A percentile compares a stretch with the other conserved stretches of the same genome.
phyloP scores from a whole-genome alignment of 331 rosid genomes.

The Ulmus americana region DNA sequence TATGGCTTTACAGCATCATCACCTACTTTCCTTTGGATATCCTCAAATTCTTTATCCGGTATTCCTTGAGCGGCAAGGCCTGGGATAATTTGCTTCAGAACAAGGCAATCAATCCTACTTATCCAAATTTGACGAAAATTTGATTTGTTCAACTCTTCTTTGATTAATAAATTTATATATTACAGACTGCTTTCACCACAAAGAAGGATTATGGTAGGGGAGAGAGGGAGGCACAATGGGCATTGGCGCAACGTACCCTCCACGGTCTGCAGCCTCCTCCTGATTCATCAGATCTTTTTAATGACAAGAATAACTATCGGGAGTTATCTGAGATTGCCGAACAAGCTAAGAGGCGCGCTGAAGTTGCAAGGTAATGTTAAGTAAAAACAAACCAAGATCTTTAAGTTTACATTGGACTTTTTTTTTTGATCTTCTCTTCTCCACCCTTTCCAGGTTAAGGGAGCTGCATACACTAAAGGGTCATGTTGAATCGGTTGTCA shows the following conservation, averaged over 20 bases:
- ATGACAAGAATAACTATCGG: conserved; percentile 45
- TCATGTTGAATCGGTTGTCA: conserved; percentile 66
- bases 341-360: conserved; percentile 36
- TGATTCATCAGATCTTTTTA: conserved; percentile 31
- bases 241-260: conserved; percentile 67
- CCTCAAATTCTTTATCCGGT: conserved; percentile 60
- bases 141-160: no score
- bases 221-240: conserved; percentile 30
- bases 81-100: conserved; percentile 61
- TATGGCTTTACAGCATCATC: conserved; percentile 71
- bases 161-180: background rate
- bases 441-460: conserved; percentile 39
- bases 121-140: no score
- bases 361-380: conserved; percentile 56
- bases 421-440: no score
- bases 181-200: conserved; percentile 70
- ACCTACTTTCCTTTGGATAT: conserved; percentile 66
- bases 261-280: conserved; percentile 70
- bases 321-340: conserved; percentile 71
- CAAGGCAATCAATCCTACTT: conserved; percentile 27
- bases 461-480: conserved; percentile 74
- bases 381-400: background rate
- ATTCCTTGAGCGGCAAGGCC: conserved; percentile 74
- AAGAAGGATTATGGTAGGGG: conserved; percentile 80
- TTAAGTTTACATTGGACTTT: background rate